These are phyloP conservation scores for Harrya chromipes DNA, from an alignment of 768 basidiomycete species.

Conservation along the genomic window DNA sequence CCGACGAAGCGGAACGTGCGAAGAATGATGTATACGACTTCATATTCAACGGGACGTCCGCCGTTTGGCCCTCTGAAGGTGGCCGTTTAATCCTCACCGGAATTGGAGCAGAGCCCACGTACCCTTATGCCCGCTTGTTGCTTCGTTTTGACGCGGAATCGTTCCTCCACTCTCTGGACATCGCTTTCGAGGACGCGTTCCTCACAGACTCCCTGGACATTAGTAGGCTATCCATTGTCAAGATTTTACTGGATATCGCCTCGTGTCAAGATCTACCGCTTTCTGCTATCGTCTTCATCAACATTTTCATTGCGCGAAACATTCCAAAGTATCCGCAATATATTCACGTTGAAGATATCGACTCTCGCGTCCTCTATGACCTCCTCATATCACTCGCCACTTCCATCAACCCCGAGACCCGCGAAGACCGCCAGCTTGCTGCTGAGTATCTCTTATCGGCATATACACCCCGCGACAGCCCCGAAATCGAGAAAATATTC, in stretches of 20 bases:
- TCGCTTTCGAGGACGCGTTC: slow-evolving; percentile 91
- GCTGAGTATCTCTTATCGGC: slow-evolving; percentile 90
- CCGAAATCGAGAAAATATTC: slow-evolving; percentile 65
- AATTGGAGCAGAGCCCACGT: slow-evolving; percentile 75
- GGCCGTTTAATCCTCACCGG: slow-evolving; percentile 74
- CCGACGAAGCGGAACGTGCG: slow-evolving; percentile 64
- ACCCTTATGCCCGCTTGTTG: slow-evolving; percentile 83
- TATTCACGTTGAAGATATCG: slow-evolving; percentile 42
- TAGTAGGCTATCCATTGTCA: slow-evolving; percentile 78
- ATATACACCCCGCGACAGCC: slow-evolving; percentile 81
- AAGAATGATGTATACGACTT: slow-evolving; percentile 76
- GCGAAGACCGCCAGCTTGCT: slow-evolving; percentile 93
- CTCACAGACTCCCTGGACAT: slow-evolving; percentile 68
- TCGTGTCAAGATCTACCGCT: slow-evolving; percentile 49
- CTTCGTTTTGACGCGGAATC: slow-evolving; percentile 91
- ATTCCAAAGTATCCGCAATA: slow-evolving; percentile 95
- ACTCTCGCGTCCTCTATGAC: slow-evolving; percentile 64
- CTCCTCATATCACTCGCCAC: slow-evolving; percentile 77
- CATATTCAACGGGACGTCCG: slow-evolving; percentile 78
- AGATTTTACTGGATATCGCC: slow-evolving; percentile 79
- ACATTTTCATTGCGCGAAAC: slow-evolving; percentile 96
- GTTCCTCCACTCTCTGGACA: slow-evolving; percentile 89
- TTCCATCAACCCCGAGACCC: slow-evolving; percentile 71
- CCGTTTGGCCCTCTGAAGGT: slow-evolving; percentile 75
- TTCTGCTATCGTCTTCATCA: slow-evolving; percentile 75